phyloP scores from a whole-genome alignment of 2,329 filamentous ascomycete genomes.

The Cercospora sp. region DNA sequence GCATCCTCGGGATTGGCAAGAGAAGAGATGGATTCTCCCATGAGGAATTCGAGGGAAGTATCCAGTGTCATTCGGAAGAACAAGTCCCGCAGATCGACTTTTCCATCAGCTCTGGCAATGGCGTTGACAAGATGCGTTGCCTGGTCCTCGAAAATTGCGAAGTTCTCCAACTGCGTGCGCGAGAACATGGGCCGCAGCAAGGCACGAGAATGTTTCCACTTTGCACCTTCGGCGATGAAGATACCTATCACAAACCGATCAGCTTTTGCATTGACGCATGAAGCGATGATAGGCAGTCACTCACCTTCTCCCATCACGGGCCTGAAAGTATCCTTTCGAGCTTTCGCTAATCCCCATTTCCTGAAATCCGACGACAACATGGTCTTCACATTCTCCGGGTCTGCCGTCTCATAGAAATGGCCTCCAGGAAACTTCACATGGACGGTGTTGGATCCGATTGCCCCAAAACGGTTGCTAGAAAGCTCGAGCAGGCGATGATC shows the following conservation, averaged over 20 bases:
- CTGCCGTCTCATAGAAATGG: constrained; percentile 33
- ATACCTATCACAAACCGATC: not conserved
- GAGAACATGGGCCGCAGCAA: constrained; percentile 12
- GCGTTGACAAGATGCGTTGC: not conserved
- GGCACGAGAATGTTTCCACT: constrained; percentile 15
- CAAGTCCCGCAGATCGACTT: constrained; percentile 4
- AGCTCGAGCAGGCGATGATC: constrained; percentile 5
- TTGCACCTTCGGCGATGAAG: constrained; percentile 5
- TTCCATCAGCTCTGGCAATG: not conserved
- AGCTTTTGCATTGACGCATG: not conserved
- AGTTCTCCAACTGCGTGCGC: constrained; percentile 2
- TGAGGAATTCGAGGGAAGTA: constrained; percentile 10
- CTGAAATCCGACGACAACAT: constrained; percentile 37
- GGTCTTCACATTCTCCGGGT: constrained; percentile 41
- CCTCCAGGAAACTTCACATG: constrained; percentile 1
- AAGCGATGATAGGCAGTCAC: not conserved
- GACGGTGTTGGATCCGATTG: not conserved
- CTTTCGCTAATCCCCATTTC: not conserved
- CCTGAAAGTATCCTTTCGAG: not conserved
- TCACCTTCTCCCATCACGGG: constrained; percentile 1
- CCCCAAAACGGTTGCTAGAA: not conserved
- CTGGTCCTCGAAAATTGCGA: constrained; percentile 5
- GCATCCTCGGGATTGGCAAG: not conserved
- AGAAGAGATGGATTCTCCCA: constrained; percentile 1
- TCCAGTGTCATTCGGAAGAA: constrained; percentile 16